Evolutionary conservation across 1,284 basidiomycete species (phyloP).

Genomic region (Farysia itapuensis): DNA sequence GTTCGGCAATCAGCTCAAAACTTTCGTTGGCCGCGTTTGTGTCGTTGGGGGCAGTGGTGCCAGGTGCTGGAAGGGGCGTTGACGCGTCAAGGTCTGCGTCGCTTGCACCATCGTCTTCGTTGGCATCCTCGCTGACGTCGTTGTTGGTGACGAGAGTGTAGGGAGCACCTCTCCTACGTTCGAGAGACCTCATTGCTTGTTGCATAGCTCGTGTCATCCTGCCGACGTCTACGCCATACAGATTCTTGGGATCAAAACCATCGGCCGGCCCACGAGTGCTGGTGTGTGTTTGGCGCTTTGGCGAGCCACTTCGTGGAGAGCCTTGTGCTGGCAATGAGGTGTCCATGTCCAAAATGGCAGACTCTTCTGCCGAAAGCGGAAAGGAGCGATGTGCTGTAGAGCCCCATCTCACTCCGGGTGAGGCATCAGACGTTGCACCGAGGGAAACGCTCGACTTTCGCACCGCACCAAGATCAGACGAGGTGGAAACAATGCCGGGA

Average conservation of each 20-base stretch:
- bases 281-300: too few relatives aligned
- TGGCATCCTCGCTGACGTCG: slow-evolving; percentile 6
- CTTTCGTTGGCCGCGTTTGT: slow-evolving; percentile 35
- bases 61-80: slow-evolving; percentile 22
- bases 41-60: slow-evolving; percentile 8
- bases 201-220: slow-evolving; percentile 35
- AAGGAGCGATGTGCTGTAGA: slow-evolving; percentile 20
- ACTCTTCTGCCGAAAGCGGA: not conserved
- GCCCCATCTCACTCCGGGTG: slow-evolving; percentile 34
- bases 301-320: not conserved
- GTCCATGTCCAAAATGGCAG: not conserved
- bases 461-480: not conserved
- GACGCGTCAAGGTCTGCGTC: slow-evolving; percentile 9
- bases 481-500: not conserved
- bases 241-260: slow-evolving; percentile 23
- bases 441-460: not conserved
- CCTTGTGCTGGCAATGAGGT: slow-evolving; percentile 1
- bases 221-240: slow-evolving; percentile 30
- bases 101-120: slow-evolving; percentile 20
- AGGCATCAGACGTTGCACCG: slow-evolving; percentile 4
- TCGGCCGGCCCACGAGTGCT: too few relatives aligned
- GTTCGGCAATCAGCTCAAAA: slow-evolving; percentile 39
- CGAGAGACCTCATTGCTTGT: slow-evolving; percentile 35
- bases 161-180: slow-evolving; percentile 23
- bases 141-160: slow-evolving; percentile 39